These are phyloP conservation scores for Amorphotheca resinae DNA, from an alignment of 495 filamentous ascomycete genomes.

Conservation along the genomic window DNA sequence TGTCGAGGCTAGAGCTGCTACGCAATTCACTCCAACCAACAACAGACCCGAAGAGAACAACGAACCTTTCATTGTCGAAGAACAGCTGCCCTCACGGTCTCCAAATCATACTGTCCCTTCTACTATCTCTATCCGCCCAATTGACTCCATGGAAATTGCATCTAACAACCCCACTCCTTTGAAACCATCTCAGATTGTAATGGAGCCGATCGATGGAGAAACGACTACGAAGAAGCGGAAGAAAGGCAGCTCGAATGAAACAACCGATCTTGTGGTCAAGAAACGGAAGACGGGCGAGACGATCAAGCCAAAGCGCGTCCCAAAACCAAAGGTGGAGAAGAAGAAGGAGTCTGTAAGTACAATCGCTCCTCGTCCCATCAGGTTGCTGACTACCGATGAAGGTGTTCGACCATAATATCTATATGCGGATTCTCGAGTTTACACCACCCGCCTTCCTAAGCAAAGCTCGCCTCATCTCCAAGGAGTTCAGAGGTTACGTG, in stretches of 20 bases:
- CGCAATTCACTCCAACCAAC: too few species aligned
- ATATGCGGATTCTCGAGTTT: slow-evolving; percentile 19
- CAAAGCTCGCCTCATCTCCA: slow-evolving; percentile 15
- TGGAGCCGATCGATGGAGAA: too few species aligned
- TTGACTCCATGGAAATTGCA: too few species aligned
- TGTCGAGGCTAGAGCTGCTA: neutral
- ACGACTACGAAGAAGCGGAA: slow-evolving; percentile 8
- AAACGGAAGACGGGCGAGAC: slow-evolving; percentile 5
- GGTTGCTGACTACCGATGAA: neutral
- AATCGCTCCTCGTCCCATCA: neutral
- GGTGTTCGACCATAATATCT: slow-evolving; percentile 9
- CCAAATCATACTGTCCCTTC: too few species aligned
- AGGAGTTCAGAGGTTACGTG: slow-evolving; percentile 8
- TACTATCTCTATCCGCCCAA: too few species aligned
- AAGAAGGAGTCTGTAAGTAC: neutral
- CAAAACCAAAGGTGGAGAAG: slow-evolving; percentile 7
- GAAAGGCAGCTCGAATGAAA: neutral
- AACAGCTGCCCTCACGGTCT: too few species aligned
- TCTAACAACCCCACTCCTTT: too few species aligned
- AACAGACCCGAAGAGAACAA: neutral
- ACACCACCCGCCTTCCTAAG: slow-evolving; percentile 17
- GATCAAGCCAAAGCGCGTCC: slow-evolving; percentile 1
- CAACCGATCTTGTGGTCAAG: too few species aligned
- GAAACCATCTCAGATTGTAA: too few species aligned
- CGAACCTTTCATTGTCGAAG: too few species aligned